Evolutionary conservation across 768 basidiomycete genomes (phyloP).

Genomic region (Calocera cornea): DNA sequence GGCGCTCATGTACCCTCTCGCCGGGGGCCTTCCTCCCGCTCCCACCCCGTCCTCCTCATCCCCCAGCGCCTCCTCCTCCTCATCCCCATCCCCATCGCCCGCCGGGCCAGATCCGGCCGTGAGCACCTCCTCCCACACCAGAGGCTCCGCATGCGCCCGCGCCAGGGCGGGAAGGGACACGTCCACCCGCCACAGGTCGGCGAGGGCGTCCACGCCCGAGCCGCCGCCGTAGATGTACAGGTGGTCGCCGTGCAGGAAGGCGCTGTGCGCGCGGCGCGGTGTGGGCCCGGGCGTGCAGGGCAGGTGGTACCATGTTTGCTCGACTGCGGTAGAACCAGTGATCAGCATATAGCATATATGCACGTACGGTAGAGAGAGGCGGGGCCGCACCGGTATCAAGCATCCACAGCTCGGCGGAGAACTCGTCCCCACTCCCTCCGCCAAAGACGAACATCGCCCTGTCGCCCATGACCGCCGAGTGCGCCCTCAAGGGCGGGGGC

Average conservation of each 20-base stretch:
- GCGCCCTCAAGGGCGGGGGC: conserved; percentile 74
- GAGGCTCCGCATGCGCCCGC: conserved; percentile 19
- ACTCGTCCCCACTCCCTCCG: conserved; percentile 68
- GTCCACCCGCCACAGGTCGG: conserved; percentile 82
- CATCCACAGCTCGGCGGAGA: conserved; percentile 72
- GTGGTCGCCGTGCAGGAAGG: conserved; percentile 54
- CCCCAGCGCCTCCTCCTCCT: not conserved
- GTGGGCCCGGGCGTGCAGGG: conserved; percentile 28
- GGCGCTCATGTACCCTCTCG: conserved; percentile 85
- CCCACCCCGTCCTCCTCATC: not conserved
- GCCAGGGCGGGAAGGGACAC: conserved; percentile 21
- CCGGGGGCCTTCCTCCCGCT: conserved; percentile 24
- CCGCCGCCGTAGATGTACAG: conserved; percentile 91
- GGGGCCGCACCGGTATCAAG: conserved; percentile 52
- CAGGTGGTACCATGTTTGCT: not conserved
- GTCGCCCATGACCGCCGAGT: conserved; percentile 74
- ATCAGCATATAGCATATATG: not conserved
- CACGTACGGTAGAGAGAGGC: too few species aligned
- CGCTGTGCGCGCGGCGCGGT: conserved; percentile 76
- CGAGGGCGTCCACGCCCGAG: conserved; percentile 76
- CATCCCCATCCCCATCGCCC: not conserved
- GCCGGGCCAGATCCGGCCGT: conserved; percentile 34
- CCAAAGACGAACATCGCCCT: conserved; percentile 64
- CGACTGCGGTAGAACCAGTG: not conserved
- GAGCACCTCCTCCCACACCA: conserved; percentile 48